phyloP scores from a whole-genome alignment of 768 basidiomycete genomes.

The Tephrocybe sp. region DNA sequence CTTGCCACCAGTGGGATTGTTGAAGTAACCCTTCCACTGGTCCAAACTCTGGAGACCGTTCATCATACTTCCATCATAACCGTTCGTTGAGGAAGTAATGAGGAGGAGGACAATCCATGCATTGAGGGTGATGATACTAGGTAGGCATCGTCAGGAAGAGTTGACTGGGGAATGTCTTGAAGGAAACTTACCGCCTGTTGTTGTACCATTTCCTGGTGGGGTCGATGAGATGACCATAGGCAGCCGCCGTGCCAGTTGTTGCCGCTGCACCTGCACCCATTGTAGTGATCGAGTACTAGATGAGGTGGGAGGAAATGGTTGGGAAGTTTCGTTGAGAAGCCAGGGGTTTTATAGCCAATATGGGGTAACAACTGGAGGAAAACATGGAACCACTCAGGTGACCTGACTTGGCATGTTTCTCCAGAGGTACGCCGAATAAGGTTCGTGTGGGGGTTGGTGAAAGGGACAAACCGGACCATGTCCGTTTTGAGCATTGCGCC shows the following conservation, averaged over 20 bases:
- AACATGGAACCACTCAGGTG: conserved; percentile 31
- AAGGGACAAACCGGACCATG: neutral
- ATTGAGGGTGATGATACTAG: conserved; percentile 61
- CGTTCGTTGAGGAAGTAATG: conserved; percentile 75
- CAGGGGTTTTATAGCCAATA: conserved; percentile 30
- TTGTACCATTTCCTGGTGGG: conserved; percentile 75
- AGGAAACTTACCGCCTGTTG: conserved; percentile 54
- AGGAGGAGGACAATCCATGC: conserved; percentile 73
- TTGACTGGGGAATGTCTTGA: neutral
- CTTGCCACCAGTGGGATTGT: conserved; percentile 52
- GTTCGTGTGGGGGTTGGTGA: conserved; percentile 4
- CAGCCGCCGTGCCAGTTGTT: conserved; percentile 29
- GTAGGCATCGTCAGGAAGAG: neutral
- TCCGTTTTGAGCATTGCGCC: conserved; percentile 4
- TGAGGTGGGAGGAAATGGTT: conserved; percentile 30
- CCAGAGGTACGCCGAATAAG: conserved; percentile 40
- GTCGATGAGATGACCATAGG: conserved; percentile 58
- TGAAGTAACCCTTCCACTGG: conserved; percentile 65
- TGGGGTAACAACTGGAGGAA: conserved; percentile 14
- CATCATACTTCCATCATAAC: conserved; percentile 80
- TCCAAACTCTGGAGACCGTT: conserved; percentile 71
- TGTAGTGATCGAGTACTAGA: conserved; percentile 25
- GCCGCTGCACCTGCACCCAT: conserved; percentile 60
- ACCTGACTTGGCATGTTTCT: conserved; percentile 32
- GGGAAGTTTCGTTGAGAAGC: conserved; percentile 24